Evolutionary conservation across 2,329 filamentous ascomycete species (phyloP).

Genomic region (Madurella mycetomatis): DNA sequence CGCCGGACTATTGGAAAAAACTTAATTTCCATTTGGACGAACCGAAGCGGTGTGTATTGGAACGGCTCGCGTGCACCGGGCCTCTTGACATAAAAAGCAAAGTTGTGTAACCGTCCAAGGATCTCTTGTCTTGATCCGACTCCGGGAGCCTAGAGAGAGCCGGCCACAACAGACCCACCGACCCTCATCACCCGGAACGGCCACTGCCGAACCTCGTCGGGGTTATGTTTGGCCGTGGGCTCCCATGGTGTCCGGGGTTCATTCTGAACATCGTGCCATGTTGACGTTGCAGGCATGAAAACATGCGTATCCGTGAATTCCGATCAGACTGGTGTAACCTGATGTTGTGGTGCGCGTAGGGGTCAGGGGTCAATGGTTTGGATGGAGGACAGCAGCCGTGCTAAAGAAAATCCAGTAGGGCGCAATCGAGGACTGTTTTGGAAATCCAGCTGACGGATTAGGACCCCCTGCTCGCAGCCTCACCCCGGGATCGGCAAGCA

Average conservation of each 20-base stretch:
- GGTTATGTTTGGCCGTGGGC: too few species aligned
- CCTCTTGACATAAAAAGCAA: neutral
- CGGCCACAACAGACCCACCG: too few species aligned
- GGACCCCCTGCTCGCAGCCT: constrained; percentile 7
- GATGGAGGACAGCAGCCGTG: constrained; percentile 2
- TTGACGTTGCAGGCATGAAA: neutral
- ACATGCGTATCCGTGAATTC: neutral
- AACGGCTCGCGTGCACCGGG: neutral
- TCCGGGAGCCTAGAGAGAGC: too few species aligned
- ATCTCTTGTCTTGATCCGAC: too few species aligned
- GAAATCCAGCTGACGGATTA: neutral
- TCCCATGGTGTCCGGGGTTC: neutral
- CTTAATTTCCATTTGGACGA: constrained; percentile 6
- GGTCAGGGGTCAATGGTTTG: neutral
- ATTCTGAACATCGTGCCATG: neutral
- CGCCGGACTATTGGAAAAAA: constrained; percentile 6
- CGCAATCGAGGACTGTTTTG: constrained; percentile 6
- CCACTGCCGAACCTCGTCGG: too few species aligned
- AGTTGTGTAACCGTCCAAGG: too few species aligned
- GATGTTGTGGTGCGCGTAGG: neutral
- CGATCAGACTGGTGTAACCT: neutral
- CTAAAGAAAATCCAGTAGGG: constrained; percentile 9
- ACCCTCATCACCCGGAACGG: neutral
- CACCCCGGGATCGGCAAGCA: constrained; percentile 3
- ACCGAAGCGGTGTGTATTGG: neutral